Evolutionary conservation across 164 flowering plant species (phyloP).

Genomic region (Stephania cephalantha): DNA sequence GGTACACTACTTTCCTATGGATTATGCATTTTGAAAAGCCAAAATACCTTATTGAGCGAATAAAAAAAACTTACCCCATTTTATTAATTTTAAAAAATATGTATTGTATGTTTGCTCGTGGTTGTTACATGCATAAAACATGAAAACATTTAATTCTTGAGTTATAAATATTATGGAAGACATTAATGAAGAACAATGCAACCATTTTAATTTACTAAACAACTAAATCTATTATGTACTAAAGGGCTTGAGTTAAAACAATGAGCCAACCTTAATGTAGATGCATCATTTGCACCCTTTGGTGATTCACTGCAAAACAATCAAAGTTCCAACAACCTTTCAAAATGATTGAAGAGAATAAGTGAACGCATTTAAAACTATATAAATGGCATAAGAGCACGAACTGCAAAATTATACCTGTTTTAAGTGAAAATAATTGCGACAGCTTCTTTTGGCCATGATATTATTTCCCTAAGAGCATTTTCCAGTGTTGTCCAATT

Average conservation of each 20-base stretch:
- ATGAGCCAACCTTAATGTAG: constrained; percentile 83
- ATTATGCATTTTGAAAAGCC: too few species aligned
- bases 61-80: too few species aligned
- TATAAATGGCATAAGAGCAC: neutral
- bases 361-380: neutral
- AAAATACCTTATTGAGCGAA: too few species aligned
- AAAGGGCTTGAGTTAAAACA: constrained; percentile 33
- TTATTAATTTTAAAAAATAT: too few species aligned
- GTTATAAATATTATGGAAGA: neutral
- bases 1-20: too few species aligned
- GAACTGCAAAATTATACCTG: too few species aligned
- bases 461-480: too few species aligned
- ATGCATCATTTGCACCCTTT: constrained; percentile 94
- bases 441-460: too few species aligned
- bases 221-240: neutral
- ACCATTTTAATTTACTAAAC: constrained; percentile 1
- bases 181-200: neutral
- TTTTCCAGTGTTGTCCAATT: too few species aligned
- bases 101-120: too few species aligned
- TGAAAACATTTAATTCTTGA: neutral
- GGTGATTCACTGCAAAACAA: constrained; percentile 77
- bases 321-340: neutral
- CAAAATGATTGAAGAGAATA: constrained; percentile 5
- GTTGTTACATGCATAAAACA: neutral
- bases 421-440: too few species aligned